A percentile compares a stretch with the other conserved stretches of the same genome.
Conservation (phyloP, 495 filamentous ascomycete species). For the Aspergillus conjunctus region DNA sequence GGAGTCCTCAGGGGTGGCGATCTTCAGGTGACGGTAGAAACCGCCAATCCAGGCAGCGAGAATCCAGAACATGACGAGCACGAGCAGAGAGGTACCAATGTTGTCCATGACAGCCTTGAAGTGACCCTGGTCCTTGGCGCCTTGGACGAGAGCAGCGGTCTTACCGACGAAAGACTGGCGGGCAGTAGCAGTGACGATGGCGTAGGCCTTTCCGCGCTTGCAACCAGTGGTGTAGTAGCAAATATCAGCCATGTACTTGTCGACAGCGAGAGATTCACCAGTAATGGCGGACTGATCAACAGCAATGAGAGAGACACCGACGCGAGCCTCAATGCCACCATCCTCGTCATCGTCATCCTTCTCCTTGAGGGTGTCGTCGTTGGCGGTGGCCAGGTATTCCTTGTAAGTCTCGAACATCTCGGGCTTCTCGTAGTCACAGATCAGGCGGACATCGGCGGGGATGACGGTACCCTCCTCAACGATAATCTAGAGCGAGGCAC, state of each 20-base stretch:
- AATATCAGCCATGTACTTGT: constrained; percentile 74
- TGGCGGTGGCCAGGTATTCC: constrained; percentile 60
- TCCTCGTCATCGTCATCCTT: constrained; percentile 63
- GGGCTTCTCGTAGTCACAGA: constrained; percentile 73
- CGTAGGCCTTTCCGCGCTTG: constrained; percentile 77
- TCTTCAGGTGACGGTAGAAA: constrained; percentile 70
- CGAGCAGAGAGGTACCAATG: constrained; percentile 72
- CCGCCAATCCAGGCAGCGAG: constrained; percentile 72
- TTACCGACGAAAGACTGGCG: constrained; percentile 72
- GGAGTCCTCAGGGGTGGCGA: constrained; percentile 60
- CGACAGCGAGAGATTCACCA: constrained; percentile 75
- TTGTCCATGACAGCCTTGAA: constrained; percentile 85
- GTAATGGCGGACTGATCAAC: constrained; percentile 76
- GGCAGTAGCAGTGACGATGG: constrained; percentile 63
- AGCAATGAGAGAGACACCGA: constrained; percentile 65
- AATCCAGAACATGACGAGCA: constrained; percentile 74
- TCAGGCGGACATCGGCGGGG: constrained; percentile 72
- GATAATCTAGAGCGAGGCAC: constrained; percentile 51
- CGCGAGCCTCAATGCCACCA: constrained; percentile 55
- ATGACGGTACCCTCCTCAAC: constrained; percentile 77
- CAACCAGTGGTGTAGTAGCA: constrained; percentile 78
- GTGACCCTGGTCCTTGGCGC: constrained; percentile 71
- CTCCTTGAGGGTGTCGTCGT: constrained; percentile 63
- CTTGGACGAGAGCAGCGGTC: constrained; percentile 69
- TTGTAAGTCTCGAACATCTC: constrained; percentile 73